Conservation (phyloP, 2,329 filamentous ascomycete genomes). For the Lithohypha guttulata region DNA sequence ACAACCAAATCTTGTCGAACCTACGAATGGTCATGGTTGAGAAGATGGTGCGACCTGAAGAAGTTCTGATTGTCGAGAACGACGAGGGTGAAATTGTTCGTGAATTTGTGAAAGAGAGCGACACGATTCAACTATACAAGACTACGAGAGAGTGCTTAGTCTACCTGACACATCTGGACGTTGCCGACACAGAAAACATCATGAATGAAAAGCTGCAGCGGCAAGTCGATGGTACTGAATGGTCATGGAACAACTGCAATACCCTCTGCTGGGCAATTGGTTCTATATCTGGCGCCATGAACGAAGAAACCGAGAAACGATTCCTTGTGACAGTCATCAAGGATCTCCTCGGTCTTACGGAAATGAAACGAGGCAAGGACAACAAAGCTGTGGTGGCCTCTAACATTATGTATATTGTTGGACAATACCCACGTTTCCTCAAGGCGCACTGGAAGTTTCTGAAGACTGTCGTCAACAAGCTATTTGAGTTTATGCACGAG, state of each 20-base stretch:
- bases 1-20: constrained; percentile 85
- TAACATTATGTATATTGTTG: constrained; percentile 99
- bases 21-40: constrained; percentile 97
- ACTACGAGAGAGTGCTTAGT: constrained; percentile 94
- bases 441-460: constrained; percentile 99
- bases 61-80: constrained; percentile 98
- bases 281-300: constrained; percentile 97
- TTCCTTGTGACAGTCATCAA: constrained; percentile 99
- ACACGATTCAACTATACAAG: constrained; percentile 98
- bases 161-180: constrained; percentile 93
- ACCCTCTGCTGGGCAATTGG: constrained; percentile 99
- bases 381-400: constrained; percentile 98
- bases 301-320: constrained; percentile 96
- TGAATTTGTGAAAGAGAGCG: constrained; percentile 98
- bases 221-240: constrained; percentile 89
- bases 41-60: constrained; percentile 97
- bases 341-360: constrained; percentile 87
- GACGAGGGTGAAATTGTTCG: constrained; percentile 98
- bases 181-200: constrained; percentile 93
- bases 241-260: constrained; percentile 99
- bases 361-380: constrained; percentile 99
- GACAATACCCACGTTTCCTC: constrained; percentile 93
- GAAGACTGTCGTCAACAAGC: constrained; percentile 98
- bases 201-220: constrained; percentile 97
- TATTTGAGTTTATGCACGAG: constrained; percentile 99